Evolutionary conservation across 1,284 basidiomycete species (phyloP), one percentile per base, ranked within the genome.

Genomic region (Melampsora occidentalis): DNA sequence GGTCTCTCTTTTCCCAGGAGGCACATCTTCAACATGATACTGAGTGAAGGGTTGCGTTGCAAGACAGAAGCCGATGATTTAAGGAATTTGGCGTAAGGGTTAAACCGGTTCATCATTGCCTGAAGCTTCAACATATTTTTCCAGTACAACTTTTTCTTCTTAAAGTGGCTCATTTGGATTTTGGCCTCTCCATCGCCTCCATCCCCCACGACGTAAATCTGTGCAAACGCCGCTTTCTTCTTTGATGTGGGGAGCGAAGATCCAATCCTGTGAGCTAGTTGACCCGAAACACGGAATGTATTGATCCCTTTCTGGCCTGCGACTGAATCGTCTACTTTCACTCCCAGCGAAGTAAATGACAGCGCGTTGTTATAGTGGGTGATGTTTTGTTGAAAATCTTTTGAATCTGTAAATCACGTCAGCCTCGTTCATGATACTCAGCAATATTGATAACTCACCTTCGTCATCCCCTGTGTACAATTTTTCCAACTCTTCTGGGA

Each of bases 161-260:
- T 42, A 5, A 42, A 18, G 20, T 62, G 68, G 1, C 20, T 20
- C 5, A n/a, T 22, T 31, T 31, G 18, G 5, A 48, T n/a, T 2
- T 25, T 14, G 2, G 59, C 39, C 22, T 63, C 69, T 3, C 9
- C 18, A 16, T 48, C 22, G 22, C 48, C 59, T 16, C 48, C 31
- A 25, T 39, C 59, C 0, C 69, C 69, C 0, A 63, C 33, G 0
- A 72, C 70, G 22, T 64, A 72, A 6, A 72, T 64, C 18, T 72
- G 62, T 3, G 70, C 14, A 65, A 65, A 72, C 1, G 14, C n/a
- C 9, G 70, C 5, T 2, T 2, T 20, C 7, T 39, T 31, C 20
- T 62, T 39, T 1, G 9, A 14, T 22, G n/a, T 22, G 1, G 61
- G 61, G 9, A 33, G 35, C 2, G 53, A 1, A 0, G 70, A 48